Percentiles rank a stretch among this genome's conserved stretches.
Conservation (phyloP, 306 rosid species). For the Crataegus laevigata region DNA sequence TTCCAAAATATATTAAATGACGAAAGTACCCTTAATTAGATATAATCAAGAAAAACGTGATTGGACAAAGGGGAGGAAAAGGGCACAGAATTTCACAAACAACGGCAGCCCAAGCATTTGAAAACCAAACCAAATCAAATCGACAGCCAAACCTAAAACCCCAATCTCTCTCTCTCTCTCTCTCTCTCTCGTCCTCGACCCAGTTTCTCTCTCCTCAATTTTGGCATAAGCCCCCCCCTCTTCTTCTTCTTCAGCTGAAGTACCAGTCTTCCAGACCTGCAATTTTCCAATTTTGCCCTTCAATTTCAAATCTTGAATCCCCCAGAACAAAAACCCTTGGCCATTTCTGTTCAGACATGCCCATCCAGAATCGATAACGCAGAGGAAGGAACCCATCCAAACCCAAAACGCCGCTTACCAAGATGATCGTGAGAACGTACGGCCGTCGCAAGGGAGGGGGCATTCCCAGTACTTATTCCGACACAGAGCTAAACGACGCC, state of each 20-base stretch:
- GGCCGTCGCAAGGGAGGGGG: conserved; percentile 74
- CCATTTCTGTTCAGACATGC: neutral
- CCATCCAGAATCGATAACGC: neutral
- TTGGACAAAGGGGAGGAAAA: neutral
- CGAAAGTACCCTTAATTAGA: neutral
- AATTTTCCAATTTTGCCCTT: neutral
- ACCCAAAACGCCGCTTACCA: neutral
- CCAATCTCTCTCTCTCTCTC: neutral
- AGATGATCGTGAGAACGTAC: conserved; percentile 88
- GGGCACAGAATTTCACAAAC: conserved; percentile 16
- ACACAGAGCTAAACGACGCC: conserved; percentile 52
- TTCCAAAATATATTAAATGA: neutral
- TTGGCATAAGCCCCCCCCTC: neutral
- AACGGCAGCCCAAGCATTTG: neutral
- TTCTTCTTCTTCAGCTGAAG: neutral
- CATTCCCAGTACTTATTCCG: conserved; percentile 54
- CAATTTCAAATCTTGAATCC: neutral
- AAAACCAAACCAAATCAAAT: neutral
- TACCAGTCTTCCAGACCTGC: neutral
- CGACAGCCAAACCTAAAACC: neutral
- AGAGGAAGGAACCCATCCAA: neutral
- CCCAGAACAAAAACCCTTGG: conserved; percentile 20
- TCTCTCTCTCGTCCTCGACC: neutral
- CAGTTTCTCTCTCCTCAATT: neutral
- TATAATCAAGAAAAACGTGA: neutral